phyloP scores from a whole-genome alignment of 176 grass and related monocot genomes.

The Bothriochloa decipiens region DNA sequence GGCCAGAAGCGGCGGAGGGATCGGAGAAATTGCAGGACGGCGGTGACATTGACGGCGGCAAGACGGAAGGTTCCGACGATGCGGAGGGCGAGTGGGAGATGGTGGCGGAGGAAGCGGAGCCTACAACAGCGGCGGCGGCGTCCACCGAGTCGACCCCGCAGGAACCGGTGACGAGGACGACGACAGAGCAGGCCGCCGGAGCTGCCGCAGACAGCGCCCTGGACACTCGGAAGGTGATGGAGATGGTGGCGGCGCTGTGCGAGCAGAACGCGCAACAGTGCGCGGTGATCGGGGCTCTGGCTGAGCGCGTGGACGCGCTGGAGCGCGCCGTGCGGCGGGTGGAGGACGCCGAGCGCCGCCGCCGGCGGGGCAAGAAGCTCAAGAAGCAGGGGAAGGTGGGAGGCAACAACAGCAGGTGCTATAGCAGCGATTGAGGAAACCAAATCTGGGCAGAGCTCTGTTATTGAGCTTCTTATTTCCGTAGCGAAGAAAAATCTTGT shows the following conservation, averaged over 20 bases:
- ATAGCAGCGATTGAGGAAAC: neutral
- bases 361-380: slow-evolving; percentile 34
- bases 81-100: slow-evolving; percentile 49
- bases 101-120: slow-evolving; percentile 2
- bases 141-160: neutral
- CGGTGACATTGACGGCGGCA: neutral
- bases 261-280: slow-evolving; percentile 59
- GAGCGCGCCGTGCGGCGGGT: slow-evolving; percentile 59
- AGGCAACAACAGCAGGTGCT: slow-evolving; percentile 14
- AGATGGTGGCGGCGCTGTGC: slow-evolving; percentile 63
- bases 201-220: neutral
- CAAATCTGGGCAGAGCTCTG: too few relatives aligned
- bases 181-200: neutral
- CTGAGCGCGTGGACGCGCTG: slow-evolving; percentile 53
- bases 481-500: too few relatives aligned
- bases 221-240: slow-evolving; percentile 48
- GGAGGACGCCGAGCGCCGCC: slow-evolving; percentile 37
- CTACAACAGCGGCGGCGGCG: neutral
- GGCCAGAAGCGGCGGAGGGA: neutral
- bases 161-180: neutral
- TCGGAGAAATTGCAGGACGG: neutral
- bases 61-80: neutral
- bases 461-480: too few relatives aligned
- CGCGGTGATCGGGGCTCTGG: slow-evolving; percentile 55
- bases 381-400: slow-evolving; percentile 13